Evolutionary conservation across 257 asterid genomes (phyloP).

Genomic region (Nicotiana paniculata): DNA sequence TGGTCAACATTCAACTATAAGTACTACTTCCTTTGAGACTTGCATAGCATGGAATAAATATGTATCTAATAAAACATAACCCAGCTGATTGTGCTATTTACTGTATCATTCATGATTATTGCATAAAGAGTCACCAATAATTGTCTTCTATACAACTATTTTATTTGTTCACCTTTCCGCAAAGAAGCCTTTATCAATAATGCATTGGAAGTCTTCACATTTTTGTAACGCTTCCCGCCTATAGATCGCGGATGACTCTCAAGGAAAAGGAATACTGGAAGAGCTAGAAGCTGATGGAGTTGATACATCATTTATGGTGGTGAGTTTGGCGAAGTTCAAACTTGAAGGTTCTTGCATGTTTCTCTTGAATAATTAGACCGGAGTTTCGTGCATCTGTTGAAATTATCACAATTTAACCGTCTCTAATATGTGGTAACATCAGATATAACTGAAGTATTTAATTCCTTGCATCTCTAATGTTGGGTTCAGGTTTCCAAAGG

Average conservation of each 20-base stretch:
- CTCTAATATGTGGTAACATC: not conserved
- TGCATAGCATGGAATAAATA: not conserved
- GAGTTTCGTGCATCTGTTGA: not conserved
- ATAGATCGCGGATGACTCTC: slow-evolving; percentile 90
- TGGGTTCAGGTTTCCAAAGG: slow-evolving; percentile 67
- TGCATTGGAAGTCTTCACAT: not conserved
- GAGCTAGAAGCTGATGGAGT: slow-evolving; percentile 89
- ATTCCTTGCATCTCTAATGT: not conserved
- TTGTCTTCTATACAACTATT: not conserved
- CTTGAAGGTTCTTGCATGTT: not conserved
- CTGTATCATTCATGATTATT: not conserved
- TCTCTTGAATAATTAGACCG: not conserved
- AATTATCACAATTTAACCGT: not conserved
- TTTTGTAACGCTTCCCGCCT: not conserved
- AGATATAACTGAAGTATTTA: not conserved
- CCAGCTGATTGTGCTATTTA: not conserved
- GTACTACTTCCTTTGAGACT: not conserved
- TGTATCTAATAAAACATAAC: not conserved
- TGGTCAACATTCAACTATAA: not conserved
- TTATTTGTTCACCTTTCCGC: not conserved
- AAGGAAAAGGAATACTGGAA: slow-evolving; percentile 74
- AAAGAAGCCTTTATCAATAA: not conserved
- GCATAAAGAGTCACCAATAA: not conserved
- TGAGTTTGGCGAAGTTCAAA: slow-evolving; percentile 14
- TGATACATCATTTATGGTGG: slow-evolving; percentile 72